Percentiles rank a stretch among this genome's conserved stretches.
phyloP scores from a whole-genome alignment of 106 monocot species.

The Xerophyta viscosa region DNA sequence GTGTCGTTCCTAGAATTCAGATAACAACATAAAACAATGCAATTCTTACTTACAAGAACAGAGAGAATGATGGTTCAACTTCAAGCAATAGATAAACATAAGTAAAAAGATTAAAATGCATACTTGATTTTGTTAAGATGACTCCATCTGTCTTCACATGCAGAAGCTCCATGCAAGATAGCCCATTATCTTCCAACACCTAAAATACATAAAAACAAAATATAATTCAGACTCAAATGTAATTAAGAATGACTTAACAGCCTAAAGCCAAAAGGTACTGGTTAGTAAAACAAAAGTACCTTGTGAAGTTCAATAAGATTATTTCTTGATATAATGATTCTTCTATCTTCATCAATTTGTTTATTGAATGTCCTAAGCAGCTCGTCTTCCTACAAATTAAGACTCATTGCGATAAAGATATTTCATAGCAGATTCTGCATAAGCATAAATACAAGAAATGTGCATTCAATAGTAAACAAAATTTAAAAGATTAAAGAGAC shows the following conservation, averaged over 20 bases:
- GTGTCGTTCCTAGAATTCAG: no score
- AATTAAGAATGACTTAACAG: not conserved
- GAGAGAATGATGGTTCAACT: no score
- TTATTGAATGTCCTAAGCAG: conserved; percentile 57
- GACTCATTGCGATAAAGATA: not conserved
- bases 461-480: no score
- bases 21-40: no score
- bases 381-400: conserved; percentile 71
- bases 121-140: conserved; percentile 73
- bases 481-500: no score
- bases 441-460: no score
- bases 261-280: not conserved
- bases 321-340: conserved; percentile 71
- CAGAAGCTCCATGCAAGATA: conserved; percentile 76
- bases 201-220: conserved; percentile 14
- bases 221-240: not conserved
- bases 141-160: conserved; percentile 69
- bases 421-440: no score
- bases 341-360: conserved; percentile 87
- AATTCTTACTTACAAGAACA: no score
- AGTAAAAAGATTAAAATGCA: conserved; percentile 7
- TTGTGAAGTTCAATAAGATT: conserved; percentile 82
- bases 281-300: conserved; percentile 20
- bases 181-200: conserved; percentile 79
- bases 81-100: not conserved